Base-by-base conservation (phyloP, 441 rosid species). In the Populus tomentosa region DNA sequence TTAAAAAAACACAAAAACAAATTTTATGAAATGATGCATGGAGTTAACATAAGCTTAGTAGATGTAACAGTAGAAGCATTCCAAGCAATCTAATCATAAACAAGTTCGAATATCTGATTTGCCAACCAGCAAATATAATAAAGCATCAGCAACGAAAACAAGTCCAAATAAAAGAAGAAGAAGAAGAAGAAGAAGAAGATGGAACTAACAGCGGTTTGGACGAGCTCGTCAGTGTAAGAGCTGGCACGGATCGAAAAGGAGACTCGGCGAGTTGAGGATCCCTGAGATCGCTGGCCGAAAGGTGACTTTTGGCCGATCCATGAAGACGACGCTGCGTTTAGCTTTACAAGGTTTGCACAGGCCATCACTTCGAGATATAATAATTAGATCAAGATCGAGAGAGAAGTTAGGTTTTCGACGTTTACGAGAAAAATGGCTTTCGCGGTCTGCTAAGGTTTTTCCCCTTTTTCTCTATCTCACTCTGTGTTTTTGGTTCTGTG, bases 161-260 rank as follows among this genome's bases (percentile, higher is more conserved):
- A 10, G 16, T 32, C 14, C 8, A 18, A 38, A 74, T 61, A n/a
- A 14, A n/a, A n/a, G n/a, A n/a, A n/a, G n/a, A 11, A 3, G 14
- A 8, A 3, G 50, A 26, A 66, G 14, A 8, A 3, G 50, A 26
- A 69, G 38, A 59, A 50, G 75, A 74, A 36, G 84, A 77, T 24
- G 36, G 36, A 28, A 88, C 93, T 87, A 77, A 93, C 98, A 71
- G 98, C 94, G 79, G 98, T 96, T 77, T 89, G 74, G 76, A 96
- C 83, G 86, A 96, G 99, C 84, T 96, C 98, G 67, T 94, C 98
- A 74, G 92, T 78, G 86, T 90, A 94, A 71, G 94, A 65, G 16
- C 80, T 74, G 76, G 96, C 94, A 74, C 98, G 94, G 88, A 94
- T 88, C 82, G 90, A 85, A 70, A 90, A 72, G 82, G 90, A 84